phyloP scores from a whole-genome alignment of 768 basidiomycete species.

The Vararia minispora region DNA sequence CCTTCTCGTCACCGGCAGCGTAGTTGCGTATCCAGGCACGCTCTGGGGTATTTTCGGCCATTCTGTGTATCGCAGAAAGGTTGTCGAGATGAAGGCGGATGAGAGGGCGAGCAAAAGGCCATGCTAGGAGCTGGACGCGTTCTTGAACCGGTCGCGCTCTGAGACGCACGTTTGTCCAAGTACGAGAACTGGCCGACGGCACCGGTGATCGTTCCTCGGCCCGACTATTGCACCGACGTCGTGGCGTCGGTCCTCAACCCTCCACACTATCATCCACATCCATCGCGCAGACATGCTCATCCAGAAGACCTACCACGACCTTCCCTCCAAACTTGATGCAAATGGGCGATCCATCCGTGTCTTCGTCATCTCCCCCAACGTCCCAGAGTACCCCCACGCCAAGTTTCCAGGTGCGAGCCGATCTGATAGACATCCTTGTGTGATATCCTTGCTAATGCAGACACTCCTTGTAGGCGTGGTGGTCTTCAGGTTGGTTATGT shows the following conservation, averaged over 20 bases:
- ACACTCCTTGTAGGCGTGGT: slow-evolving; percentile 48
- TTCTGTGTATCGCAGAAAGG: slow-evolving; percentile 8
- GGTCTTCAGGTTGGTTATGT: slow-evolving; percentile 55
- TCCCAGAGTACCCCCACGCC: slow-evolving; percentile 79
- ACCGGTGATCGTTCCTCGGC: slow-evolving; percentile 7
- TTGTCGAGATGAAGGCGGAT: background rate
- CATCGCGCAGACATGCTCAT: slow-evolving; percentile 81
- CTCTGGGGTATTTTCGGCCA: slow-evolving; percentile 14
- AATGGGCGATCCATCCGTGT: slow-evolving; percentile 61
- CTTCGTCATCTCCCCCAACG: slow-evolving; percentile 68
- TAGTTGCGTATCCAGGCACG: slow-evolving; percentile 43
- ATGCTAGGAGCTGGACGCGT: slow-evolving; percentile 1
- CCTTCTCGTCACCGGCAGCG: slow-evolving; percentile 39
- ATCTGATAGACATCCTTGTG: background rate
- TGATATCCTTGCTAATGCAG: background rate
- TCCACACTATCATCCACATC: background rate
- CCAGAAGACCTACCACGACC: slow-evolving; percentile 65
- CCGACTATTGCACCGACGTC: slow-evolving; percentile 1
- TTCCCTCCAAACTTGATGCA: slow-evolving; percentile 56
- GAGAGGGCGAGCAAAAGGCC: background rate
- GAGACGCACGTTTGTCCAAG: slow-evolving; percentile 17
- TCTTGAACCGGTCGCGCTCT: no score
- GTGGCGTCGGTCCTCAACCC: background rate
- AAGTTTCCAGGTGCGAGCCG: slow-evolving; percentile 66
- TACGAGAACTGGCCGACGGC: no score